Evolutionary conservation across 805 yeast genomes (phyloP), one percentile per base, ranked within the genome.

Genomic region (Candida namnaoensis): DNA sequence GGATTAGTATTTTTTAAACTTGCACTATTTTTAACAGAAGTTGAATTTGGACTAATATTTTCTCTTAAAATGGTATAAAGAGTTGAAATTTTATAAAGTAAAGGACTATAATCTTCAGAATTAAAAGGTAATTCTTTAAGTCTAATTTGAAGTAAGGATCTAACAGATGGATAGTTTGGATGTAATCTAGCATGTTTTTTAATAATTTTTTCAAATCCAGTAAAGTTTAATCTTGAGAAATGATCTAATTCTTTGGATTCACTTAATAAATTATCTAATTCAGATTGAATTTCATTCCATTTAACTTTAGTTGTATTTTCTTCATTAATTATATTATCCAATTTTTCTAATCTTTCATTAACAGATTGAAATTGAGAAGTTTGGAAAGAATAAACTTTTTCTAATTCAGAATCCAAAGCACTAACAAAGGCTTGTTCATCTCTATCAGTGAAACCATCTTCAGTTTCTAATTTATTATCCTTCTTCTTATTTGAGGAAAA

Each of bases 111-210:
- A 65, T 91, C 97, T 66, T 91, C 99, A 15, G 88, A 77, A 62
- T 91, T 93, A 72, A 90, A 84, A 2, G 98, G 98, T 53, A 91
- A 70, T 39, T 80, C 81, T 56, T 82, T 82, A 63, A 93, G 71
- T 53, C 99, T 74, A 27, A 91, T 96, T 49, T 87, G 86, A 52
- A 93, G 68, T 52, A 93, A 66, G 0, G 98, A 95, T 59, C 79
- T 82, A 24, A 91, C 97, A n/a, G 93, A 82, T 13, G 62, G 65
- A 62, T 83, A 93, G 48, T 78, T 72, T 30, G 88, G 75, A 62
- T 90, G 97, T 48, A 91, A 62, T 41, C 96, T 78, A 65, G 93
- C 98, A 58, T 93, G 99, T 65, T 91, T 91, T 67, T 91, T 90
- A 49, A 90, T 97, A 51, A 93, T 87, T 60, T 93, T 93, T 53